Base-by-base conservation (phyloP, 1,284 basidiomycete species). In the Irpex rosettiformis region DNA sequence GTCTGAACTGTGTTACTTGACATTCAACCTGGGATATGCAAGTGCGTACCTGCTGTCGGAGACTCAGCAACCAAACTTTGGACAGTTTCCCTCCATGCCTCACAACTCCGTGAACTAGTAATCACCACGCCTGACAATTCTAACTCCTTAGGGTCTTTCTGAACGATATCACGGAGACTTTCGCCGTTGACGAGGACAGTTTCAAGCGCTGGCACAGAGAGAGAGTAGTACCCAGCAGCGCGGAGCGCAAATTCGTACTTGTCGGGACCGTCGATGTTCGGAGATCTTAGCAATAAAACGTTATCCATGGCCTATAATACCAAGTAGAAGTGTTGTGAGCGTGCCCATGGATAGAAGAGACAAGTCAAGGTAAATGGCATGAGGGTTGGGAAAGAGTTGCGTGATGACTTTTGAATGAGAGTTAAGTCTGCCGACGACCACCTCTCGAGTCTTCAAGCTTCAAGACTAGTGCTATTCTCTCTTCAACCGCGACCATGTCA, bases 41-140 rank as follows among this genome's bases (percentile, higher is more conserved):
- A 22, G 11, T 18, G 27, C 56, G 21, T 29, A 51, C 45, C 28
- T n/a, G 33, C 49, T 30, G 55, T 42, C 25, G 18, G 25, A 28
- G 55, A 42, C 25, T 61, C 55, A 16, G 58, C 18, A 30, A 62
- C 49, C 22, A 74, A 57, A 48, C 67, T 45, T 40, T 67, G 45
- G 25, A 80, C 64, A 21, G 77, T 83, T 6, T 67, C 67, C 29
- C 71, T 74, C 83, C 88, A 90, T 0, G 86, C 87, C 51, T 90
- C 85, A 59, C 83, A 84, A 1, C 87, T 82, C 51, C 91, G 76
- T 24, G 80, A 84, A 66, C 88, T 91, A 0, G 91, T 93, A 21
- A 93, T 68, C 52, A 93, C 79, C 3, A 91, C 85, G 3, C 85
- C 91, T 5, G 70, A 72, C 56, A 78, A 75, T 18, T 65, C 69